Conservation (phyloP, 805 yeast species). For the Vanderwaltozyma verrucispora region DNA sequence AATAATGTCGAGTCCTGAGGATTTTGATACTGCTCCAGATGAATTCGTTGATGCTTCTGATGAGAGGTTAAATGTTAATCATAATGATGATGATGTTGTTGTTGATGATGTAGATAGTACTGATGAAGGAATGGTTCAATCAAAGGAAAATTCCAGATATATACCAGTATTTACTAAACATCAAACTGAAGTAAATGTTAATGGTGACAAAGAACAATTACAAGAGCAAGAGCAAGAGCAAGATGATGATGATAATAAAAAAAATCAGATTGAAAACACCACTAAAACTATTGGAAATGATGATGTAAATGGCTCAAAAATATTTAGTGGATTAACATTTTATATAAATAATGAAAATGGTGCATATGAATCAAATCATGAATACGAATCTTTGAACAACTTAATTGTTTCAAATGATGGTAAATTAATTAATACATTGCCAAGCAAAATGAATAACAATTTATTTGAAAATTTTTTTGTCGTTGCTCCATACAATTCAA, state of each 20-base stretch:
- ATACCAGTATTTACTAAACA: too few relatives aligned
- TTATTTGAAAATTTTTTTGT: conserved; percentile 18
- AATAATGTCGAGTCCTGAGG: conserved; percentile 7
- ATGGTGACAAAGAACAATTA: too few relatives aligned
- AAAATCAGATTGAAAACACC: too few relatives aligned
- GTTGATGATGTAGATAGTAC: not conserved
- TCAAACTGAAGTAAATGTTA: too few relatives aligned
- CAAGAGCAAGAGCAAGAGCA: too few relatives aligned
- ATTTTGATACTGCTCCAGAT: conserved; percentile 21
- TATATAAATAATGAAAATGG: conserved; percentile 17
- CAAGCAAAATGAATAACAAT: too few relatives aligned
- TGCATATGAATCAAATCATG: conserved; percentile 18
- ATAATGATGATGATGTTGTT: too few relatives aligned
- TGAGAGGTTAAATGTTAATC: too few relatives aligned
- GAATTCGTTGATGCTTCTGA: conserved; percentile 17
- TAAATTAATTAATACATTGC: conserved; percentile 12
- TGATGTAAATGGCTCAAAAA: not conserved
- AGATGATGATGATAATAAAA: too few relatives aligned
- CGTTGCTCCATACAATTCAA: conserved; percentile 24
- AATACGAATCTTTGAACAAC: conserved; percentile 11
- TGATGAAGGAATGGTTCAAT: too few relatives aligned
- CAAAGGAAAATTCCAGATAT: too few relatives aligned
- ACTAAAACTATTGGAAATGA: too few relatives aligned
- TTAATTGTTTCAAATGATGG: conserved; percentile 21
- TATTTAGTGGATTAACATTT: conserved; percentile 11